Percentiles rank a stretch among this genome's conserved stretches.
Evolutionary conservation across 1,139 yeast species (phyloP).

Genomic region (Lodderomyces elongisporus): DNA sequence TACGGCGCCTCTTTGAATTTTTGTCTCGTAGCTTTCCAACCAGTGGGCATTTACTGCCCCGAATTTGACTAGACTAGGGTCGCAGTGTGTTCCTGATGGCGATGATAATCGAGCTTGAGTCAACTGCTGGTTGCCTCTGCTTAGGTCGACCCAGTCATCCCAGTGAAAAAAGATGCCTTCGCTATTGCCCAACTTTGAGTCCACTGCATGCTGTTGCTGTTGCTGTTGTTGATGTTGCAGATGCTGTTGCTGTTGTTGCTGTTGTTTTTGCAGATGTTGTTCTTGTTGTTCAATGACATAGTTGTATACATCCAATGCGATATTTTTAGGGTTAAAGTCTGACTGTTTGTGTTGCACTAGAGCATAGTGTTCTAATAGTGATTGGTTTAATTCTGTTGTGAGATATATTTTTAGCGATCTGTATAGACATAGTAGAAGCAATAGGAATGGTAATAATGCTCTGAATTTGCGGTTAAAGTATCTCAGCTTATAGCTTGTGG

Average conservation of each 20-base stretch:
- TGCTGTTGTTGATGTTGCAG: not conserved
- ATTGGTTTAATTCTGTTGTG: slow-evolving; percentile 21
- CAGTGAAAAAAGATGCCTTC: slow-evolving; percentile 34
- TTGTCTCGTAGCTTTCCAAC: slow-evolving; percentile 31
- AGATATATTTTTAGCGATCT: slow-evolving; percentile 11
- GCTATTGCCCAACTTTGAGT: slow-evolving; percentile 11
- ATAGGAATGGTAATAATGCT: slow-evolving; percentile 15
- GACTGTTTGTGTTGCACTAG: slow-evolving; percentile 20
- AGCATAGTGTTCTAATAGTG: slow-evolving; percentile 20
- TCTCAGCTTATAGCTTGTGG: slow-evolving; percentile 5
- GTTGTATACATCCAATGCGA: slow-evolving; percentile 20
- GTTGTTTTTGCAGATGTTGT: not conserved
- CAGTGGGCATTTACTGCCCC: slow-evolving; percentile 32
- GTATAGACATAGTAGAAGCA: slow-evolving; percentile 14
- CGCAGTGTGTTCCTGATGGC: slow-evolving; percentile 24
- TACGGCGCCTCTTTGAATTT: slow-evolving; percentile 32
- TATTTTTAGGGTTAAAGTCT: slow-evolving; percentile 26
- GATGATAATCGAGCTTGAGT: slow-evolving; percentile 14
- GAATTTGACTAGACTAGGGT: slow-evolving; percentile 16
- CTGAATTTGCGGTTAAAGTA: slow-evolving; percentile 19
- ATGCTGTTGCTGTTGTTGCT: not conserved
- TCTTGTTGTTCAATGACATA: slow-evolving; percentile 9
- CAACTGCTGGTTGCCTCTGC: slow-evolving; percentile 22
- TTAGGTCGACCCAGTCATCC: slow-evolving; percentile 41
- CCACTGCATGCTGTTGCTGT: not conserved